A percentile compares a stretch with the other conserved stretches of the same genome.
Conservation (phyloP, 208 protist species). For the Trypanosoma congolense region DNA sequence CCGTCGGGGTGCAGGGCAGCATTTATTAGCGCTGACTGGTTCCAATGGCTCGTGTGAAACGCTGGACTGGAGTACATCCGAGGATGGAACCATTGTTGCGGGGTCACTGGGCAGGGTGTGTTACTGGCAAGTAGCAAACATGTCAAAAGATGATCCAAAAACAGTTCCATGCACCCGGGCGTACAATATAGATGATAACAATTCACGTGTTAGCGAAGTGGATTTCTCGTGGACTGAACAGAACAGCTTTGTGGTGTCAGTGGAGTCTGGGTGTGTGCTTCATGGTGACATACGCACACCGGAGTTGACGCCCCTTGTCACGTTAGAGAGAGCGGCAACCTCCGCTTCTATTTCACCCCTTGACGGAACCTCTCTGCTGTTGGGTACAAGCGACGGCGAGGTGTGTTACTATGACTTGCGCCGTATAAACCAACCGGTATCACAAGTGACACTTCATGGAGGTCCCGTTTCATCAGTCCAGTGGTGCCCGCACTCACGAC, state of each 20-base stretch:
- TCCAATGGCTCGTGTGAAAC: constrained; percentile 49
- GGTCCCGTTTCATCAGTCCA: constrained; percentile 59
- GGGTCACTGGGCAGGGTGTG: constrained; percentile 57
- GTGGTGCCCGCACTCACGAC: constrained; percentile 83
- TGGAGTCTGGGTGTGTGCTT: constrained; percentile 42
- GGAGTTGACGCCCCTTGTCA: constrained; percentile 43
- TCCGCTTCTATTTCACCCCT: constrained; percentile 48
- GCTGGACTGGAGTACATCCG: constrained; percentile 70
- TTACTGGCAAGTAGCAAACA: constrained; percentile 69
- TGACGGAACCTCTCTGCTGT: constrained; percentile 47
- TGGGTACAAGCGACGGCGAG: constrained; percentile 50
- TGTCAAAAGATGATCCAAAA: constrained; percentile 59
- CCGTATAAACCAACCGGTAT: constrained; percentile 40
- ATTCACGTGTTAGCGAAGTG: constrained; percentile 47
- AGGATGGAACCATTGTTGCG: constrained; percentile 53
- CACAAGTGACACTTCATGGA: constrained; percentile 40
- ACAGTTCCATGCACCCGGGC: constrained; percentile 39
- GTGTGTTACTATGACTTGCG: constrained; percentile 71
- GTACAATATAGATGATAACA: constrained; percentile 47
- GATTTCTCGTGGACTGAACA: constrained; percentile 63
- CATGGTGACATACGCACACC: constrained; percentile 45
- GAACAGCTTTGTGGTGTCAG: constrained; percentile 36
- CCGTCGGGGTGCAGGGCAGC: constrained; percentile 73
- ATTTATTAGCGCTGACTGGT: constrained; percentile 68
- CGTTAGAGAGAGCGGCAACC: constrained; percentile 31